phyloP scores from a whole-genome alignment of 2,329 filamentous ascomycete genomes.

The Chaetomiaceae sp. region DNA sequence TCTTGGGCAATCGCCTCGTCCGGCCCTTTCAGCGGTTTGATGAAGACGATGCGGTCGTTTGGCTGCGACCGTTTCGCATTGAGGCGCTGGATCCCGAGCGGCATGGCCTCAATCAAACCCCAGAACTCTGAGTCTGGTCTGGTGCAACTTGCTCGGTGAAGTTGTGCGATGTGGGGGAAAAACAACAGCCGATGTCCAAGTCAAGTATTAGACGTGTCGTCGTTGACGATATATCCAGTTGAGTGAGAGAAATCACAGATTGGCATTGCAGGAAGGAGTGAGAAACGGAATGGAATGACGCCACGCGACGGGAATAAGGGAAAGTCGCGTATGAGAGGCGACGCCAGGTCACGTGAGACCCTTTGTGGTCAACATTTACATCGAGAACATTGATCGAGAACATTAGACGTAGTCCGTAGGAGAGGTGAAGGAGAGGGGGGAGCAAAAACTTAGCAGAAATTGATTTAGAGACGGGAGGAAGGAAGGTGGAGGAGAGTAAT shows the following conservation, averaged over 20 bases:
- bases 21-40: constrained; percentile 68
- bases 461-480: too few relatives aligned
- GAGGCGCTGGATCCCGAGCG: constrained; percentile 71
- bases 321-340: constrained; percentile 2
- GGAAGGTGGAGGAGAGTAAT: too few relatives aligned
- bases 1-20: constrained; percentile 61
- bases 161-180: too few relatives aligned
- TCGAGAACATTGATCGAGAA: too few relatives aligned
- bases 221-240: background rate
- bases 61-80: constrained; percentile 72
- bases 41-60: constrained; percentile 77
- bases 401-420: too few relatives aligned
- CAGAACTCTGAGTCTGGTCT: too few relatives aligned
- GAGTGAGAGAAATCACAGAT: background rate
- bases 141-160: too few relatives aligned
- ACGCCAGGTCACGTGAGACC: constrained; percentile 19
- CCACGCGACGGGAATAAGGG: background rate
- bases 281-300: background rate
- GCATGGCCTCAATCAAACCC: constrained; percentile 55
- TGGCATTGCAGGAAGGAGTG: background rate
- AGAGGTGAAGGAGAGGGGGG: background rate
- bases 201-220: too few relatives aligned
- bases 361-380: background rate
- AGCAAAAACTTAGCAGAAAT: background rate
- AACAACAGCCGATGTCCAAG: background rate